phyloP scores from a whole-genome alignment of 371 early-diverging fungal genomes.

The Mortierella sp. region DNA sequence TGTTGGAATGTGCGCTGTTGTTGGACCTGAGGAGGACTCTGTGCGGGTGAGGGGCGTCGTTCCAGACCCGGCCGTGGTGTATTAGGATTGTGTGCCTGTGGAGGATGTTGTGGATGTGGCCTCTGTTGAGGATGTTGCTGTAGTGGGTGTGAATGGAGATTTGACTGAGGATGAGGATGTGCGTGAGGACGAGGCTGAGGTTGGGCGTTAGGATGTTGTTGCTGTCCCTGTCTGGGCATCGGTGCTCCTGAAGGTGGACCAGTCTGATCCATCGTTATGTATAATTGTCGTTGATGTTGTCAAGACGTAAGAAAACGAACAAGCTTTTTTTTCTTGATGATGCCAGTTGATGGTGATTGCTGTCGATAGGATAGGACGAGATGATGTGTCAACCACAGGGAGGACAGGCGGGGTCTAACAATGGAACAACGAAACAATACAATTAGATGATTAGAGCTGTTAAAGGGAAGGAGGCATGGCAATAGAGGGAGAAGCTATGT shows the following conservation, averaged over 20 bases:
- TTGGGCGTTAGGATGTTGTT: background rate
- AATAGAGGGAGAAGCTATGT: too few species aligned
- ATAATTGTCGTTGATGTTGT: background rate
- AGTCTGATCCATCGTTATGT: background rate
- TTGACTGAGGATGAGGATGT: too few species aligned
- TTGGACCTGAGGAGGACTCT: background rate
- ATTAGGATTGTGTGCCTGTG: background rate
- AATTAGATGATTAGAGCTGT: too few species aligned
- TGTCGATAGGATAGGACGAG: background rate
- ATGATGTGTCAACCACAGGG: background rate
- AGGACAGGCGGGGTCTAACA: too few species aligned
- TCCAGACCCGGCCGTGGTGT: background rate
- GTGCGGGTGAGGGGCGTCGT: conserved; percentile 12
- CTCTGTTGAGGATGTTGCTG: conserved; percentile 1
- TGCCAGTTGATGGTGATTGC: background rate
- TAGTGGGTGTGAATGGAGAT: background rate
- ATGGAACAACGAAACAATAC: too few species aligned
- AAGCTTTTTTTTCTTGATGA: background rate
- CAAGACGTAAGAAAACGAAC: background rate
- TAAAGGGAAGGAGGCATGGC: too few species aligned
- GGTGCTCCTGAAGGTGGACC: conserved; percentile 11
- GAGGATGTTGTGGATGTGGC: background rate
- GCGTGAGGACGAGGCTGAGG: background rate
- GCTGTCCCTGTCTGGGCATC: background rate
- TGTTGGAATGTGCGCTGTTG: conserved; percentile 12